Base-by-base conservation (phyloP, 768 basidiomycete genomes). In the Kondoa subrosea region DNA sequence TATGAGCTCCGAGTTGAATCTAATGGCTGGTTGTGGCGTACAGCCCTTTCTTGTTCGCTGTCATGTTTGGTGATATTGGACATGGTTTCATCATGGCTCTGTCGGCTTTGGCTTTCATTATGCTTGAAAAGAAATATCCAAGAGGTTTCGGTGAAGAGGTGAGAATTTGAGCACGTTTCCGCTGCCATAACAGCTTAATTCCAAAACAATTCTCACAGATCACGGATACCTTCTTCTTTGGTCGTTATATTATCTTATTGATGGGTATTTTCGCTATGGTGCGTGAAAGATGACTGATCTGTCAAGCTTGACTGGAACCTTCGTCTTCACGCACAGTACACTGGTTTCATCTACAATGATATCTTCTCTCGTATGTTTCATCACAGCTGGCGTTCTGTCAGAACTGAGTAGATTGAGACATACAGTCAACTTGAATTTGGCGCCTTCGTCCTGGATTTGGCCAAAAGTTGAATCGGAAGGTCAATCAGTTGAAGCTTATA, bases 41-140 rank as follows among this genome's bases (percentile, higher is more conserved):
- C 61, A 63, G 61, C 84, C 95, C 95, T 0, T 97, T 99, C 84
- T 78, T 99, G 72, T 99, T 97, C 74, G 93, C 91, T 2, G 89
- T 99, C 79, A 99, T 99, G 95, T 99, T 99, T 76, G 95, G 95
- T 74, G 95, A 99, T 78, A 88, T 97, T 75, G 95, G 95, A 1
- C 95, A 99, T 78, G 95, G 91, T 32, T 80, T 84, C 69, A 85
- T 97, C 74, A 87, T 89, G 73, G 82, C 87, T 71, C 74, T 82
- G 56, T 84, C 85, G 21, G 93, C 89, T 1, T 67, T 85, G 1
- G 85, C 83, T 68, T 91, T 97, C 89, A 90, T 96, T 75, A 66
- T 87, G 66, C 80, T 82, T n/a, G 95, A 99, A 79, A 84, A 82
- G 77, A 85, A 83, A 74, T 81, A 90, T 75, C 85, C 82, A 2